phyloP scores from a whole-genome alignment of 1,284 basidiomycete species.

The Polyporus tsugae region DNA sequence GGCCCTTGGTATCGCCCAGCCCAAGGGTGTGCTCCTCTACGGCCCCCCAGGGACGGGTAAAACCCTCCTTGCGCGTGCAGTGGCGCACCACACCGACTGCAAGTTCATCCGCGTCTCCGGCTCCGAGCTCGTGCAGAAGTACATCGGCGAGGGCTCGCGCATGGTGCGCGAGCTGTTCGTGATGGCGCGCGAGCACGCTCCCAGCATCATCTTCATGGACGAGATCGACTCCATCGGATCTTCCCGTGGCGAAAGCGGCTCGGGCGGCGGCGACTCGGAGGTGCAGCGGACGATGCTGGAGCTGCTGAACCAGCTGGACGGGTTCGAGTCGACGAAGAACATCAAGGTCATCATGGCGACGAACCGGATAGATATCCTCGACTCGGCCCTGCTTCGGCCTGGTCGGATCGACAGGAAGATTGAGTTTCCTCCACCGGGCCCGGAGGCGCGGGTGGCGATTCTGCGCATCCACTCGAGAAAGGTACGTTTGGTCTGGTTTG shows the following conservation, averaged over 20 bases:
- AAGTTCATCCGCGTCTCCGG: constrained; percentile 98
- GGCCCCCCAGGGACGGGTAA: constrained; percentile 98
- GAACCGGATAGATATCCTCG: constrained; percentile 98
- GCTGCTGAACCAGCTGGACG: constrained; percentile 95
- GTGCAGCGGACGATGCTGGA: constrained; percentile 99
- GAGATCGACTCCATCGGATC: constrained; percentile 99
- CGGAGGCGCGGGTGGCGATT: constrained; percentile 96
- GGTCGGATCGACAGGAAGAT: constrained; percentile 99
- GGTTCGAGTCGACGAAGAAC: constrained; percentile 97
- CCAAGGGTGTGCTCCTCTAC: constrained; percentile 96
- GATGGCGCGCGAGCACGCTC: constrained; percentile 98
- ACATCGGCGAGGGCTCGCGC: constrained; percentile 96
- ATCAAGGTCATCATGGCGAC: constrained; percentile 99
- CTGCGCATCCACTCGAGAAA: constrained; percentile 97
- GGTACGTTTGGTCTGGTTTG: constrained; percentile 51
- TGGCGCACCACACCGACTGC: constrained; percentile 98
- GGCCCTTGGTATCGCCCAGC: constrained; percentile 95
- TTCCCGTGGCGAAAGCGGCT: constrained; percentile 90
- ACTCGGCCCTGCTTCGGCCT: constrained; percentile 93
- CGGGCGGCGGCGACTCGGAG: constrained; percentile 93
- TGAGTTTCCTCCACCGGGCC: constrained; percentile 98
- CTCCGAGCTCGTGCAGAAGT: constrained; percentile 97
- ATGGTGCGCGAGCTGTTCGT: constrained; percentile 99
- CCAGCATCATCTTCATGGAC: constrained; percentile 99
- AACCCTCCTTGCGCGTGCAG: constrained; percentile 91